Conservation (phyloP, 441 rosid genomes). For the Gossypium gossypioides region DNA sequence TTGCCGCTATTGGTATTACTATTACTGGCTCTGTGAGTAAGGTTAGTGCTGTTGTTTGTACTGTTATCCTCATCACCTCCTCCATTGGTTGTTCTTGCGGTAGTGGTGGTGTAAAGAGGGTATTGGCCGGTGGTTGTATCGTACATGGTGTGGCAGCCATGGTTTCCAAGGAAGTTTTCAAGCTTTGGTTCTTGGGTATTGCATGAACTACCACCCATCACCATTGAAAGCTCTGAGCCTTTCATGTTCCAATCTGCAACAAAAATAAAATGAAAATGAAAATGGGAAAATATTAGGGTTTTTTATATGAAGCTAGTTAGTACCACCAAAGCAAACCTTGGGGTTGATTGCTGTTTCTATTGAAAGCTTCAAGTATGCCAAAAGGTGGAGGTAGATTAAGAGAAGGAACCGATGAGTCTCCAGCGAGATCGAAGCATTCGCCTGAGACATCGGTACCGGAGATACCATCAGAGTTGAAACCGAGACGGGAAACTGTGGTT, state of each 20-base stretch:
- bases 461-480: slow-evolving; percentile 38
- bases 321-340: slow-evolving; percentile 33
- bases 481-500: slow-evolving; percentile 27
- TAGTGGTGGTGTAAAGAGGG: slow-evolving; percentile 16
- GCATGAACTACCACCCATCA: slow-evolving; percentile 42
- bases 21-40: too few species aligned
- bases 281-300: slow-evolving; percentile 9
- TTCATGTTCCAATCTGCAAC: slow-evolving; percentile 58
- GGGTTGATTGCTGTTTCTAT: slow-evolving; percentile 38
- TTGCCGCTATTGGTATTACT: slow-evolving; percentile 10
- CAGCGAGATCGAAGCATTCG: slow-evolving; percentile 42
- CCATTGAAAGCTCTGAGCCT: slow-evolving; percentile 26
- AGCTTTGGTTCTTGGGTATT: slow-evolving; percentile 51
- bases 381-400: slow-evolving; percentile 34
- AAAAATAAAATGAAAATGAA: not conserved
- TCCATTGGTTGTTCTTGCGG: slow-evolving; percentile 13
- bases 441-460: slow-evolving; percentile 27
- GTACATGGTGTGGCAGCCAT: slow-evolving; percentile 15
- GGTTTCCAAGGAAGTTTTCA: slow-evolving; percentile 70
- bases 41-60: too few species aligned
- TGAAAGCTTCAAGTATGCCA: slow-evolving; percentile 55
- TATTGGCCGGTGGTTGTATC: slow-evolving; percentile 16
- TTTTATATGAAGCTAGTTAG: not conserved
- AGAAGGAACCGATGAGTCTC: slow-evolving; percentile 31
- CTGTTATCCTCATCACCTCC: slow-evolving; percentile 12